phyloP scores from a whole-genome alignment of 2,329 filamentous ascomycete species.

The Kalmusia sp. region DNA sequence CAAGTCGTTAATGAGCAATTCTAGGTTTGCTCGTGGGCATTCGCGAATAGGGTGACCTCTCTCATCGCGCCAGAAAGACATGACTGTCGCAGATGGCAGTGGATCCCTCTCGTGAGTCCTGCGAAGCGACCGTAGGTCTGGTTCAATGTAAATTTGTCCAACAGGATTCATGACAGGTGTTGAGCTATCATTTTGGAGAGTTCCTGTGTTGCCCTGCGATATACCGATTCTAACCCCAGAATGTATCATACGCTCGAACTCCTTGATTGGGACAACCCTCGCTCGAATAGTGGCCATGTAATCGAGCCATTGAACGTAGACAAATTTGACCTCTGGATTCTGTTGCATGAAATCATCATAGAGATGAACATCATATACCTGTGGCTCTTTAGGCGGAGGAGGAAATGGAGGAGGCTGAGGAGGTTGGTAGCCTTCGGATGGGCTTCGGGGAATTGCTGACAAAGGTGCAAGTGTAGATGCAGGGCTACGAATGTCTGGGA shows the following conservation, averaged over 20 bases:
- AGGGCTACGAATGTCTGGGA: background rate
- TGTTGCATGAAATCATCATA: conserved; percentile 58
- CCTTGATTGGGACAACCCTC: conserved; percentile 69
- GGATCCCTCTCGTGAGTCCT: conserved; percentile 55
- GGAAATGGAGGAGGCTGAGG: conserved; percentile 32
- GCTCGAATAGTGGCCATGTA: conserved; percentile 73
- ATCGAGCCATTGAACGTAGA: conserved; percentile 80
- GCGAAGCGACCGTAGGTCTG: conserved; percentile 70
- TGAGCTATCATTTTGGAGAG: conserved; percentile 71
- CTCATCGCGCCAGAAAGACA: conserved; percentile 69
- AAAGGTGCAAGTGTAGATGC: background rate
- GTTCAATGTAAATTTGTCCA: conserved; percentile 71
- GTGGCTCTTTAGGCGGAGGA: conserved; percentile 35
- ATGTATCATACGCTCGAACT: conserved; percentile 47
- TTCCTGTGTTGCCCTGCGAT: conserved; percentile 67
- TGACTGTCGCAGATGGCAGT: conserved; percentile 67
- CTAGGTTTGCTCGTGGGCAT: conserved; percentile 65
- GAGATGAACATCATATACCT: conserved; percentile 46
- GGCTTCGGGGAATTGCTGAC: conserved; percentile 10
- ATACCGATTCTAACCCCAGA: conserved; percentile 61
- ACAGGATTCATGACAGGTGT: conserved; percentile 63
- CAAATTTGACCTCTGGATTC: conserved; percentile 65
- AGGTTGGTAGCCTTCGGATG: conserved; percentile 14
- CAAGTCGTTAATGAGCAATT: conserved; percentile 60
- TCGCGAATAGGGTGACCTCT: conserved; percentile 59